Conservation (phyloP, 73 alveolate species). For the Halteria grandinella region DNA sequence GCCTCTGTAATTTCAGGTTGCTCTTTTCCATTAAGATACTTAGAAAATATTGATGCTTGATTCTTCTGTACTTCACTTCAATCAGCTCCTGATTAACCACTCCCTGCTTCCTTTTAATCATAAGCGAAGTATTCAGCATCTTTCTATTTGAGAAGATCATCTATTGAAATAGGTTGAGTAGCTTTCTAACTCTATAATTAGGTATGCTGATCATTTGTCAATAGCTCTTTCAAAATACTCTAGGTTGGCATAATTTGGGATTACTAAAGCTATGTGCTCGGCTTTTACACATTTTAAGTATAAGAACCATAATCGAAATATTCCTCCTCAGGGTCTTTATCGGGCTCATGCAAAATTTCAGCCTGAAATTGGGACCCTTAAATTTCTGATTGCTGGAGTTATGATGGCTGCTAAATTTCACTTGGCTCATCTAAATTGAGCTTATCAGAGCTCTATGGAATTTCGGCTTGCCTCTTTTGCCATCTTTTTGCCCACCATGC, state of each 20-base stretch:
- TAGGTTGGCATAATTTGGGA: background rate
- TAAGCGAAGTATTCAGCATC: background rate
- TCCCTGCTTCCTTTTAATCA: background rate
- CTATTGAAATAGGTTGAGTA: background rate
- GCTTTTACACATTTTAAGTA: background rate
- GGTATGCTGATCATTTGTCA: constrained; percentile 4
- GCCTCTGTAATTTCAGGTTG: background rate
- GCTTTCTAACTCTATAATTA: background rate
- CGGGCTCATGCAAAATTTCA: too few species aligned
- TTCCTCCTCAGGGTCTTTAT: background rate
- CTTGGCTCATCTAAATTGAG: background rate
- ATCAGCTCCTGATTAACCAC: background rate
- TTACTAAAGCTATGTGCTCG: background rate
- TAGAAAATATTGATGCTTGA: background rate
- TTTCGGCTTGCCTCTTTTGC: background rate
- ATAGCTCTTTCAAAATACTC: constrained; percentile 4
- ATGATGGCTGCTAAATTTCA: background rate
- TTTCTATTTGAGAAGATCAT: background rate
- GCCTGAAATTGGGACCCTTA: background rate
- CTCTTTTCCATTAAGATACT: background rate
- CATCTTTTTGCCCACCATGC: background rate
- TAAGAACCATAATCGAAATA: background rate
- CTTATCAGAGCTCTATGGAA: background rate
- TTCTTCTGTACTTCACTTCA: background rate
- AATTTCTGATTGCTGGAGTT: background rate